Base-by-base conservation (phyloP, 2,329 filamentous ascomycete species). In the Alternaria brassicae region DNA sequence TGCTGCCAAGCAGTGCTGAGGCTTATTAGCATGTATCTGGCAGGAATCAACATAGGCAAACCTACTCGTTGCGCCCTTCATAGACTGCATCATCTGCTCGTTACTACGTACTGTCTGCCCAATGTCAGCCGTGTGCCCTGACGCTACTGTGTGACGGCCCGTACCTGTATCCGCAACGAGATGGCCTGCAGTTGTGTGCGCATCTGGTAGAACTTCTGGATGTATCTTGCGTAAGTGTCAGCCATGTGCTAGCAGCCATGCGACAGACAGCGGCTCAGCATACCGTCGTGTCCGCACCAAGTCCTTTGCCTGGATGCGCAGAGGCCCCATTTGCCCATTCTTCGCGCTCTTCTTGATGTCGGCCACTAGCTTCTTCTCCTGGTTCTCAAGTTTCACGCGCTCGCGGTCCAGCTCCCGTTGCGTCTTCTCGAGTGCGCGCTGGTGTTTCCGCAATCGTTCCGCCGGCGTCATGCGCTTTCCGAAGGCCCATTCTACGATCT, bases 31-130 rank as follows among this genome's bases (percentile, higher is more conserved):
- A 2, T 42, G 39, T 6, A 27, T 44, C 3, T 30, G 2, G 12
- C 28, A 23, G 39, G 41, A 7, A n/a, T 3, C 9, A 10, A 17
- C 7, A n/a, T 13, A 48, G n/a, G 5, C 41, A 12, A 5, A 45
- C 69, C 30, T 67, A 76, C 75, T 60, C 1, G 95, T 98, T 4
- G 95, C 95, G 32, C 95, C 95, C 80, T 97, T 99, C 95, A 99
- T 98, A 8, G 93, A 95, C 79, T 97, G 92, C 93, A 97, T 97
- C 95, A 99, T 99, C 80, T 98, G 94, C 79, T 99, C 95, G 79
- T 99, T 99, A 68, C 93, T 97, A 66, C 95, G 89, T 66, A 98
- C 94, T 49, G 95, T 99, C 92, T 97, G 72, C 23, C 52, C 63
- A 37, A 56, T 60, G 51, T 77, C 27, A 73, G 66, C 41, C 17